These are phyloP conservation scores for Boechera retrofracta DNA, from an alignment of 345 rosid species.

Conservation along the genomic window DNA sequence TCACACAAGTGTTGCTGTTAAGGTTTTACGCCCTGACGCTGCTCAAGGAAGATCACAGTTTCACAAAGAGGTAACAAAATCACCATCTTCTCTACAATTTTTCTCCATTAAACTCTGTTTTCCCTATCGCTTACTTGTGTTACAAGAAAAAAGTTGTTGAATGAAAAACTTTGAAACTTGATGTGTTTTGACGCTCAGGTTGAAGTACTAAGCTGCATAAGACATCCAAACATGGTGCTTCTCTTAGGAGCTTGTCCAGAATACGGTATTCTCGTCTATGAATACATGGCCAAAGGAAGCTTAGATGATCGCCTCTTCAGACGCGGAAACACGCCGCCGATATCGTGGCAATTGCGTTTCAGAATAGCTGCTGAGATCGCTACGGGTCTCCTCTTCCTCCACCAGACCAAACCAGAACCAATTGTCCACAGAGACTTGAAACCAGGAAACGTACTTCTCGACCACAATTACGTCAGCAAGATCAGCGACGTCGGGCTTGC, in stretches of 20 bases:
- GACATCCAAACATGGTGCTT: conserved; percentile 98
- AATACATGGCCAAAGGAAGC: conserved; percentile 92
- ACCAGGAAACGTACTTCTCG: conserved; percentile 88
- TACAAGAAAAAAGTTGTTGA: conserved; percentile 1
- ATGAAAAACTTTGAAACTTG: neutral
- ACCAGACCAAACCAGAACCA: conserved; percentile 94
- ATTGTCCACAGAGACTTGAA: conserved; percentile 95
- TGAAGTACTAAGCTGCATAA: conserved; percentile 84
- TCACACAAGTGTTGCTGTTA: conserved; percentile 85
- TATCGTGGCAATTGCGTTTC: conserved; percentile 89
- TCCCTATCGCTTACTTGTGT: neutral
- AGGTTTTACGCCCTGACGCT: conserved; percentile 91
- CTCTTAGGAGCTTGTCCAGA: conserved; percentile 96
- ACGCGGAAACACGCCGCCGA: conserved; percentile 61
- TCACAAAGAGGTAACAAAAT: conserved; percentile 67
- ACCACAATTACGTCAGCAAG: conserved; percentile 80
- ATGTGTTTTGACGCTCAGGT: conserved; percentile 51
- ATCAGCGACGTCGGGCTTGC: conserved; percentile 90
- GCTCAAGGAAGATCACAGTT: conserved; percentile 93
- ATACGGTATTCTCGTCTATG: conserved; percentile 84
- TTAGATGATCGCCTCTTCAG: conserved; percentile 77
- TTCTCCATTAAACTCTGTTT: neutral
- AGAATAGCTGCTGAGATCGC: conserved; percentile 90
- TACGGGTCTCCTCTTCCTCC: conserved; percentile 84
- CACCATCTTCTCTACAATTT: neutral